phyloP scores from a whole-genome alignment of 495 filamentous ascomycete genomes.

The Venustampulla echinocandica region DNA sequence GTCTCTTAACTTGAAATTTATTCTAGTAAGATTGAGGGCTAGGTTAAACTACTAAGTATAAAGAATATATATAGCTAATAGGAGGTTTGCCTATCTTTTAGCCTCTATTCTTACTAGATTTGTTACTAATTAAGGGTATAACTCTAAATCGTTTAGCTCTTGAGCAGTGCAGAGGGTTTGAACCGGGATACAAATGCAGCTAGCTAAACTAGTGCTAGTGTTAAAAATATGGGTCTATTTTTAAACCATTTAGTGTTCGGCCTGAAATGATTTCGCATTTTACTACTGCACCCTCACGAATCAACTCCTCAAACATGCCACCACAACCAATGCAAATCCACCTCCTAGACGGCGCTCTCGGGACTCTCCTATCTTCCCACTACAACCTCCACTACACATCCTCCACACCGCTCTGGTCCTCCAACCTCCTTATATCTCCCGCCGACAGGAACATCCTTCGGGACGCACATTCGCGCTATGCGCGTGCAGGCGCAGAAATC shows the following conservation, averaged over 20 bases:
- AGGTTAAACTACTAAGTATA: neutral
- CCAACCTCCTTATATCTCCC: constrained; percentile 44
- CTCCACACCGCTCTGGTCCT: constrained; percentile 56
- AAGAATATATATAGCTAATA: neutral
- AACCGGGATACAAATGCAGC: too few relatives aligned
- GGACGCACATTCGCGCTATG: constrained; percentile 46
- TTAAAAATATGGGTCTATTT: too few relatives aligned
- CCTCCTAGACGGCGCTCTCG: constrained; percentile 58
- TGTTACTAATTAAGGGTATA: neutral
- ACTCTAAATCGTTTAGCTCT: too few relatives aligned
- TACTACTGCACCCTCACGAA: too few relatives aligned
- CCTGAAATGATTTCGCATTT: too few relatives aligned
- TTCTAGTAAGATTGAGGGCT: neutral
- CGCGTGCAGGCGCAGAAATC: constrained; percentile 45
- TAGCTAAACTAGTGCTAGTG: too few relatives aligned
- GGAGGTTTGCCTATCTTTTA: neutral
- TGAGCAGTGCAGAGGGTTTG: too few relatives aligned
- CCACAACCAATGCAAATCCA: too few relatives aligned
- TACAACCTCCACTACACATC: constrained; percentile 39
- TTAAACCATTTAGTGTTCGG: too few relatives aligned
- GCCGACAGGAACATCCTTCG: constrained; percentile 38
- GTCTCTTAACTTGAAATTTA: too few relatives aligned
- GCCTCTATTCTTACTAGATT: neutral
- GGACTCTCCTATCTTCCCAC: constrained; percentile 53
- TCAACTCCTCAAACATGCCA: too few relatives aligned